These are phyloP conservation scores for Fusarium burgessii DNA, from an alignment of 2,329 filamentous ascomycete species.

Conservation along the genomic window DNA sequence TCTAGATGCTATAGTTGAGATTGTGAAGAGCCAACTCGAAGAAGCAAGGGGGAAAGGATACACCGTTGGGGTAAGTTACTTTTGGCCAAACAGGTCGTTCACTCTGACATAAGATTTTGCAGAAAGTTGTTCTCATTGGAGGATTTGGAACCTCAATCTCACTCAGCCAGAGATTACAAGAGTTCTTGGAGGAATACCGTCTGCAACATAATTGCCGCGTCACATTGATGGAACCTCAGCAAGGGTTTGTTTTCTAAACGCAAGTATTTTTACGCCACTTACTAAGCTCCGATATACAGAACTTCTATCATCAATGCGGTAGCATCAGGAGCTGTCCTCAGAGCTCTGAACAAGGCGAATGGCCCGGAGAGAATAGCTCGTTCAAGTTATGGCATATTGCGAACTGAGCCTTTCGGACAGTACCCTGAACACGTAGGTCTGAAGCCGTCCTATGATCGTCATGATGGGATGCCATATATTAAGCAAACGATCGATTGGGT, in stretches of 20 bases:
- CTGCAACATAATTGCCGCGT: rapidly evolving
- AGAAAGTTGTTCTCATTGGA: slow-evolving; percentile 16
- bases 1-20: background rate
- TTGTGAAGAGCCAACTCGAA: background rate
- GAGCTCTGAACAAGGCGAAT: background rate
- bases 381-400: slow-evolving; percentile 4
- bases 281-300: rapidly evolving
- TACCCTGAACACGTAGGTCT: background rate
- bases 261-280: rapidly evolving
- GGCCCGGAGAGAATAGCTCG: background rate
- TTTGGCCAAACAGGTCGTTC: rapidly evolving
- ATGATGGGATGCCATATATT: background rate
- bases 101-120: rapidly evolving
- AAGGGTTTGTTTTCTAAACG: background rate
- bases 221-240: background rate
- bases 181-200: rapidly evolving
- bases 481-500: background rate
- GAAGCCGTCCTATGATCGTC: rapidly evolving
- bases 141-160: slow-evolving; percentile 7
- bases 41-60: rapidly evolving
- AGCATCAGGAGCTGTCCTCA: background rate
- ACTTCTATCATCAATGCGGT: background rate
- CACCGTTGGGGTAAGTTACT: rapidly evolving
- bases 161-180: rapidly evolving
- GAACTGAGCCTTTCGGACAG: background rate